Base-by-base conservation (phyloP, 2,329 filamentous ascomycete species). In the Colletotrichum sp. region DNA sequence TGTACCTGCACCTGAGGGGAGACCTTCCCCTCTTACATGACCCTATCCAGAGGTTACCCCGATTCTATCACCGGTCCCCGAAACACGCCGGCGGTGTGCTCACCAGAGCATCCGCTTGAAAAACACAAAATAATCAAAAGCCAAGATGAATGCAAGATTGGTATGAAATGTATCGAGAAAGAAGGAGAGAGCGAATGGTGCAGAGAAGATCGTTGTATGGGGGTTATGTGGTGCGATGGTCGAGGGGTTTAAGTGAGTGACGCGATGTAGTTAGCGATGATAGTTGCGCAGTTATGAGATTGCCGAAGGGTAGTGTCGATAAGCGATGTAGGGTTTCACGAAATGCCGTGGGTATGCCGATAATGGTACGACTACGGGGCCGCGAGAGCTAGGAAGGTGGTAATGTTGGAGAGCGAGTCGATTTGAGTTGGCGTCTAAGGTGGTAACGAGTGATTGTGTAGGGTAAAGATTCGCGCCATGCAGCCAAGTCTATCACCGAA, bases 301-400 rank as follows among this genome's bases (percentile, higher is more conserved):
- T 75, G 69, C 56, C 73, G 73, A 75, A 36, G 34, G 18, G 73
- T 38, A 36, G 32, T 68, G 56, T 73, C 43, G 73, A 75, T 75
- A 75, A 73, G 69, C 69, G 73, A 73, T 59, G 34, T 9, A 24
- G 59, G 28, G 34, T 24, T 18, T 21, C 5, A 34, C 34, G 24
- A 24, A 48, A 24, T 36, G 26, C 58, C 63, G n/a, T 26, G 21
- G 24, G n/a, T 18, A 21, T 30, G 9, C n/a, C 38, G 13, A 34
- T 65, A 21, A 36, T n/a, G 18, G 7, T 26, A 59, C 58, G 28
- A 48, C 30, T 48, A 18, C 61, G 58, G 63, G 62, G 55, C n/a
- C 43, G 30, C 36, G 32, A 5, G 10, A 14, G 5, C 16, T 28
- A 38, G 55, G 56, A 43, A 32, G 30, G 32, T 74, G 56, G 69